Percentiles rank a stretch among this genome's conserved stretches.
Conservation (phyloP, 2,329 filamentous ascomycete species). For the Beauveria australis region DNA sequence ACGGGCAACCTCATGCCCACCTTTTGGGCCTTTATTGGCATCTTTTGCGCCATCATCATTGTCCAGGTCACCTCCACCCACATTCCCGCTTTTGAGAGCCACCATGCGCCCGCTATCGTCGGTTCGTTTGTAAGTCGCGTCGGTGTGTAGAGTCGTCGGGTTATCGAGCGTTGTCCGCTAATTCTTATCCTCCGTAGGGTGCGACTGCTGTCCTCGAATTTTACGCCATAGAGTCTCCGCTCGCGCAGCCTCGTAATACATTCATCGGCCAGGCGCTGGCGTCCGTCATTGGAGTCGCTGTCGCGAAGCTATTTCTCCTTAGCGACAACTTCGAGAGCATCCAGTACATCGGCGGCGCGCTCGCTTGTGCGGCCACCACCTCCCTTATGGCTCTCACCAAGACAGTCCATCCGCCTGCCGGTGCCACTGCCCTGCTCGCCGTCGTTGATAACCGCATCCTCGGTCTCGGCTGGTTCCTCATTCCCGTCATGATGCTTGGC, state of each 20-base stretch:
- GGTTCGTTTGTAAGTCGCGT: conserved; percentile 56
- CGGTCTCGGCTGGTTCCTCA: conserved; percentile 58
- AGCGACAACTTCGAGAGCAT: conserved; percentile 38
- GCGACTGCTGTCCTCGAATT: conserved; percentile 71
- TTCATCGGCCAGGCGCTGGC: conserved; percentile 60
- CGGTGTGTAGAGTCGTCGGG: no score
- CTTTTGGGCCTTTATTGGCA: conserved; percentile 57
- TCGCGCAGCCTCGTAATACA: conserved; percentile 64
- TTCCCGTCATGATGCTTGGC: conserved; percentile 55
- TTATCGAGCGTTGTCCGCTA: not conserved
- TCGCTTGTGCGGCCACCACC: conserved; percentile 57
- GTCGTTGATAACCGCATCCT: conserved; percentile 48
- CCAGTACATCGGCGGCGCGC: conserved; percentile 55
- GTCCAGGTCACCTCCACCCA: conserved; percentile 49
- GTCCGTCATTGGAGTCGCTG: conserved; percentile 49
- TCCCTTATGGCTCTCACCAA: conserved; percentile 61
- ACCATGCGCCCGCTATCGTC: conserved; percentile 52
- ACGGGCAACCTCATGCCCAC: conserved; percentile 52
- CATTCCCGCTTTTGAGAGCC: conserved; percentile 43
- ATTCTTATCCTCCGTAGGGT: conserved; percentile 37
- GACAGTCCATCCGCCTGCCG: conserved; percentile 66
- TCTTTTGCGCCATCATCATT: conserved; percentile 52
- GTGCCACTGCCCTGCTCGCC: conserved; percentile 64
- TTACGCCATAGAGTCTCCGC: conserved; percentile 61
- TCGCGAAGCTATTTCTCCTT: conserved; percentile 58